Conservation (phyloP, 257 asterid species). For the Gentiana dahurica region DNA sequence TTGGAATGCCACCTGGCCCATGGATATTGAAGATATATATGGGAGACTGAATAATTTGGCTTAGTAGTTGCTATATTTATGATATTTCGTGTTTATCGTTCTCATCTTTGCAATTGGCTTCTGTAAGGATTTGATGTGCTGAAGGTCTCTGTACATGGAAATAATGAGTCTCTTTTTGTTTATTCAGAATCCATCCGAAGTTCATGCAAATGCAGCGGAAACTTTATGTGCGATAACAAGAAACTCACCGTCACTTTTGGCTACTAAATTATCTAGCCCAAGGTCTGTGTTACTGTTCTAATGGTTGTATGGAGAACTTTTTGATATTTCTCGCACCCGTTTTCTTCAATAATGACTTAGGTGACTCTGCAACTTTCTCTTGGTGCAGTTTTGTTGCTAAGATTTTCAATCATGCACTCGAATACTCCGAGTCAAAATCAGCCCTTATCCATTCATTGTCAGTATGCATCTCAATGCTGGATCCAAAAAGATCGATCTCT, state of each 20-base stretch:
- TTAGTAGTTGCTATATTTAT: not conserved
- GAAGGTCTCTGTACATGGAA: conserved; percentile 4
- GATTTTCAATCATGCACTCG: conserved; percentile 86
- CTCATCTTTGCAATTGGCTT: not conserved
- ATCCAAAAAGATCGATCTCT: conserved; percentile 79
- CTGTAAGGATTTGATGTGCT: conserved; percentile 5
- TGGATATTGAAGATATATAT: too few species aligned
- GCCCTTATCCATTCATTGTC: conserved; percentile 79
- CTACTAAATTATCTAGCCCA: conserved; percentile 81
- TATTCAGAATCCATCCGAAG: conserved; percentile 87
- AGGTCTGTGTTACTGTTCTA: conserved; percentile 38
- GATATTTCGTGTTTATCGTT: not conserved
- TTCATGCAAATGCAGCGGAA: conserved; percentile 96
- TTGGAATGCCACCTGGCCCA: not conserved
- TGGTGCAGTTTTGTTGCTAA: conserved; percentile 74
- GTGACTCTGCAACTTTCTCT: conserved; percentile 12
- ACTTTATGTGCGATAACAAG: conserved; percentile 86
- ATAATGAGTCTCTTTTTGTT: conserved; percentile 5
- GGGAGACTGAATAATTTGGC: not conserved
- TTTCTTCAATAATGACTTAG: conserved; percentile 5
- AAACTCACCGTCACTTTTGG: conserved; percentile 77
- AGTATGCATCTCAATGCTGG: conserved; percentile 86
- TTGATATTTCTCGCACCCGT: not conserved
- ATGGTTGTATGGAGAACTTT: conserved; percentile 7
- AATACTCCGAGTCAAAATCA: conserved; percentile 69